These are phyloP conservation scores for Astrothelium subdiscretum DNA, from an alignment of 495 filamentous ascomycete species.

Conservation along the genomic window DNA sequence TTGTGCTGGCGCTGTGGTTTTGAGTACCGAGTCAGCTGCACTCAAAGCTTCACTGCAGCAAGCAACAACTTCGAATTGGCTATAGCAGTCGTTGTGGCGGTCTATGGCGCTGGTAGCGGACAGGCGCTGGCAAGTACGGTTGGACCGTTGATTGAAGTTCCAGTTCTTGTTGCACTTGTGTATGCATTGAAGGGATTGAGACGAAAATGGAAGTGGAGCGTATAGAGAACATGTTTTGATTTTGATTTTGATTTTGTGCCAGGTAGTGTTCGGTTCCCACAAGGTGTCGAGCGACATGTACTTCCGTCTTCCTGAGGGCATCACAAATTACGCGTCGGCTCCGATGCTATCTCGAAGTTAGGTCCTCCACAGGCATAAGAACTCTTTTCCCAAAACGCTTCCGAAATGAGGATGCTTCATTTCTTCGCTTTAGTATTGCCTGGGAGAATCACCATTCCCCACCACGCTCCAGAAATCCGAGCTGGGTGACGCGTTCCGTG, in stretches of 20 bases:
- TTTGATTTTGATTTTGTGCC: no score
- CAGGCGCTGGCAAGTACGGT: conserved; percentile 86
- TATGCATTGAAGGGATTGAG: conserved; percentile 58
- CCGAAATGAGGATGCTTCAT: no score
- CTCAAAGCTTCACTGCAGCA: conserved; percentile 87
- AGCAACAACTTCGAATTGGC: conserved; percentile 95
- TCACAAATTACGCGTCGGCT: no score
- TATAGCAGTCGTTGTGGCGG: conserved; percentile 81
- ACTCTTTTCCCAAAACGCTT: neutral
- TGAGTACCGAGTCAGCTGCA: conserved; percentile 57
- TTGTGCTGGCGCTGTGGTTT: conserved; percentile 44
- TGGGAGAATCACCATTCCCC: neutral
- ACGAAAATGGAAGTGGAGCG: conserved; percentile 44
- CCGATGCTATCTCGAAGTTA: no score
- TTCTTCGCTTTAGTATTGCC: neutral
- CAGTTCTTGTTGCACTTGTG: conserved; percentile 69
- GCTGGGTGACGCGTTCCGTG: neutral
- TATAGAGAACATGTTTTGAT: neutral
- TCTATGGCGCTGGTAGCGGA: conserved; percentile 67
- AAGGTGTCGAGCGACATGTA: no score
- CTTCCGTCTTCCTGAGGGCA: no score
- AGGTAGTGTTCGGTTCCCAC: no score
- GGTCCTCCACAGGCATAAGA: neutral
- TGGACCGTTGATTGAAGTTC: conserved; percentile 84
- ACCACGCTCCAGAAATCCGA: neutral